phyloP scores from a whole-genome alignment of 75 land plant species.

The Azolla pinnata region DNA sequence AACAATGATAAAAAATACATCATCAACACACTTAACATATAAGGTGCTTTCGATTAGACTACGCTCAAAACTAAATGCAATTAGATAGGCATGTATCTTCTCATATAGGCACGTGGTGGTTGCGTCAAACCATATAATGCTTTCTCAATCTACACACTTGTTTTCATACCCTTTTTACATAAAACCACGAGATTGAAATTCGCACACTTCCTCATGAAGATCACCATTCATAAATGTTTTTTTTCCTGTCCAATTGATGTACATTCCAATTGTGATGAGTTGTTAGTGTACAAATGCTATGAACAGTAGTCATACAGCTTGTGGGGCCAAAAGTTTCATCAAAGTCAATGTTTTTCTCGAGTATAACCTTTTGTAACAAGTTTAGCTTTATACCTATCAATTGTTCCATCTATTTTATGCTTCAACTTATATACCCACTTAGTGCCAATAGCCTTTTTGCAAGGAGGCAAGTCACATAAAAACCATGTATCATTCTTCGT shows the following conservation, averaged over 20 bases:
- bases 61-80: not conserved
- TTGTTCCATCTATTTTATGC: constrained; percentile 4
- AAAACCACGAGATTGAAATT: not conserved
- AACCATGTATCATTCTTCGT: constrained; percentile 9
- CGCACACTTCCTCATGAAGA: not conserved
- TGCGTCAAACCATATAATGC: constrained; percentile 18
- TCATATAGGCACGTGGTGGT: constrained; percentile 15
- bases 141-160: constrained; percentile 14
- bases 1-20: constrained; percentile 1
- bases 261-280: constrained; percentile 6
- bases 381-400: constrained; percentile 14
- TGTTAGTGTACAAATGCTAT: constrained; percentile 7
- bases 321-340: constrained; percentile 13
- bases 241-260: constrained; percentile 5
- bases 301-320: constrained; percentile 7
- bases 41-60: constrained; percentile 10
- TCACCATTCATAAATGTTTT: constrained; percentile 1
- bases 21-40: constrained; percentile 1
- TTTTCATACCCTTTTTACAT: constrained; percentile 4
- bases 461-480: constrained; percentile 7
- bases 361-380: constrained; percentile 16
- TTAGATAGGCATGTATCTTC: not conserved
- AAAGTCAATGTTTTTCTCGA: constrained; percentile 11
- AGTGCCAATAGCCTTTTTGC: constrained; percentile 12
- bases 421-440: constrained; percentile 15